Evolutionary conservation across 2,329 filamentous ascomycete species (phyloP).

Genomic region (Elsinoe perseae): DNA sequence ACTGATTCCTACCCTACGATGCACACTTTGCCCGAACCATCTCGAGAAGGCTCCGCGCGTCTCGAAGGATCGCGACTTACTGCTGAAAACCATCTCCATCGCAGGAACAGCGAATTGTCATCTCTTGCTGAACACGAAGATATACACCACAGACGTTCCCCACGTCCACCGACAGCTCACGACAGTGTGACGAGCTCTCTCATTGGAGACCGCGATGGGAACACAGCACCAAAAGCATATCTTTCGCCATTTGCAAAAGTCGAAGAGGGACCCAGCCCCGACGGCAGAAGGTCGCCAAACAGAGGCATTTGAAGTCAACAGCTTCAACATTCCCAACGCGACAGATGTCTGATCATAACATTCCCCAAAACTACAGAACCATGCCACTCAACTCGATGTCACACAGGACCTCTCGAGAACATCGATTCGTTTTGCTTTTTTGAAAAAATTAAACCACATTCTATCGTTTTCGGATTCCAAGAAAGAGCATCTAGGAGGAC

Average conservation of each 20-base stretch:
- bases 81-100: background rate
- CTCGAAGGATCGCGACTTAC: background rate
- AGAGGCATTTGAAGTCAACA: conserved; percentile 1
- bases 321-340: background rate
- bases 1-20: conserved; percentile 5
- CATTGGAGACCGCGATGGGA: conserved; percentile 11
- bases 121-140: conserved; percentile 11
- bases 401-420: conserved; percentile 8
- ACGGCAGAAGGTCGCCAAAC: conserved; percentile 14
- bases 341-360: background rate
- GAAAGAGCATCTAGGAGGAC: background rate
- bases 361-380: background rate
- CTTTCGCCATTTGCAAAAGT: conserved; percentile 15
- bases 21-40: background rate
- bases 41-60: conserved; percentile 6
- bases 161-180: conserved; percentile 15
- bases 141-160: conserved; percentile 5
- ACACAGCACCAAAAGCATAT: conserved; percentile 10
- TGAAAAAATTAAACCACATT: background rate
- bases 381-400: background rate
- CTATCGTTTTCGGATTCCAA: background rate
- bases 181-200: conserved; percentile 16
- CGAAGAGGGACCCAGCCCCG: conserved; percentile 3
- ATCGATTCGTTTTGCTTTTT: background rate
- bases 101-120: conserved; percentile 14